A percentile compares a stretch with the other conserved stretches of the same genome.
Evolutionary conservation across 495 filamentous ascomycete species (phyloP).

Genomic region (Penicillium steckii): DNA sequence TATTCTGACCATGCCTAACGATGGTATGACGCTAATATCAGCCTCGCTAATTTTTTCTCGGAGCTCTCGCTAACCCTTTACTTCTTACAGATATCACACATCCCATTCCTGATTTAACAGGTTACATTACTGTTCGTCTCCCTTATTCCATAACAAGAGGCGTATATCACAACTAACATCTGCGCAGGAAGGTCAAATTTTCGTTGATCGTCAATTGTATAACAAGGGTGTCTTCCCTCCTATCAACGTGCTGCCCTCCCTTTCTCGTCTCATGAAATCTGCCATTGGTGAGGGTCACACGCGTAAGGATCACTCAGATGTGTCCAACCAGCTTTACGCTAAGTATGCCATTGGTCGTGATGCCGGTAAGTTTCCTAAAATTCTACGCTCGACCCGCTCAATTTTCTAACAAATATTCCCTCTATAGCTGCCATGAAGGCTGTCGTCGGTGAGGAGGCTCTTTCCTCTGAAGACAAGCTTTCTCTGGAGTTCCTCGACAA

Average conservation of each 20-base stretch:
- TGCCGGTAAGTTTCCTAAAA: conserved; percentile 50
- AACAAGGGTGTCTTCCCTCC: conserved; percentile 98
- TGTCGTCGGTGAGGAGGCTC: conserved; percentile 95
- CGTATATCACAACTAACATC: neutral
- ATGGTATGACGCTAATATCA: conserved; percentile 51
- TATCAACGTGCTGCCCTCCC: conserved; percentile 97
- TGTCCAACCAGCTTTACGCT: conserved; percentile 98
- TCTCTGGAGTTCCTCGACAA: conserved; percentile 98
- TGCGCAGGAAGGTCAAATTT: conserved; percentile 83
- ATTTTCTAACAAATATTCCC: conserved; percentile 4
- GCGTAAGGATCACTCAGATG: conserved; percentile 93
- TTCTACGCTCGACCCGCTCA: neutral
- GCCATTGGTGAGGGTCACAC: conserved; percentile 97
- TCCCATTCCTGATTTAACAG: conserved; percentile 97
- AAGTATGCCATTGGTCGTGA: conserved; percentile 99
- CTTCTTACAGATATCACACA: conserved; percentile 82
- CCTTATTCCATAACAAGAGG: neutral
- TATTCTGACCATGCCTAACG: conserved; percentile 99
- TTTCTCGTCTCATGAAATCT: conserved; percentile 99
- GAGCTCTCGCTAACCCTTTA: conserved; percentile 7
- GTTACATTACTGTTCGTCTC: conserved; percentile 73
- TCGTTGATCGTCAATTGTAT: conserved; percentile 89
- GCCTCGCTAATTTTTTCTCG: neutral
- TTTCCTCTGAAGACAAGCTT: conserved; percentile 94
- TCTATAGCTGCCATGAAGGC: conserved; percentile 90